These are phyloP conservation scores for Umbellularia californica DNA, from an alignment of 164 flowering plant species.

Conservation along the genomic window DNA sequence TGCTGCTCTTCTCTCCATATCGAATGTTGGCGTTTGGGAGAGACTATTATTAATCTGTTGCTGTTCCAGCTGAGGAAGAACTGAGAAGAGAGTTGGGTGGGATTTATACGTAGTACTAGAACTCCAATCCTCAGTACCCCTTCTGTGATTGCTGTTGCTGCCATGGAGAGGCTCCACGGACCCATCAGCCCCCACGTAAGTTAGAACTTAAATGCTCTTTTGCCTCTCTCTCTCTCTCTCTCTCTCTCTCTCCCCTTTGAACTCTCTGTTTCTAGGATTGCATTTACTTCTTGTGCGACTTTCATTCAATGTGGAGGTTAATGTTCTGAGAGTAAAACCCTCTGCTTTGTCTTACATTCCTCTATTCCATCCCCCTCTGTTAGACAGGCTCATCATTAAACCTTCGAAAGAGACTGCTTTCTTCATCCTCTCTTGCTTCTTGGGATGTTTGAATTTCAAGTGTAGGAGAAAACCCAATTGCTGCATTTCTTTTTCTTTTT, in stretches of 20 bases:
- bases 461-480: neutral
- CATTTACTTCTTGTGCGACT: constrained; percentile 14
- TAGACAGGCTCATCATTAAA: neutral
- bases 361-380: constrained; percentile 5
- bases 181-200: constrained; percentile 50
- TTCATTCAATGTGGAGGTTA: neutral
- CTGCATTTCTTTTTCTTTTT: neutral
- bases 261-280: constrained; percentile 8
- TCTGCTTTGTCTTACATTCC: constrained; percentile 6
- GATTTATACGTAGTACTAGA: neutral
- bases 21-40: constrained; percentile 11
- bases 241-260: neutral
- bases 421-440: neutral
- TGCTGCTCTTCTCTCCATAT: neutral
- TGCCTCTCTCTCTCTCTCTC: neutral
- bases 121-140: neutral
- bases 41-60: neutral
- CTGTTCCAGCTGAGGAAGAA: neutral
- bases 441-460: neutral
- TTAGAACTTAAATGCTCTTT: constrained; percentile 9
- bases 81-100: neutral
- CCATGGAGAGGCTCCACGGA: constrained; percentile 62
- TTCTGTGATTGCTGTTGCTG: constrained; percentile 7
- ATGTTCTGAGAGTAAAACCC: neutral
- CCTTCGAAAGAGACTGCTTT: neutral